A percentile compares a stretch with the other conserved stretches of the same genome.
phyloP scores from a whole-genome alignment of 2,329 filamentous ascomycete species.

The Apiospora sp. region DNA sequence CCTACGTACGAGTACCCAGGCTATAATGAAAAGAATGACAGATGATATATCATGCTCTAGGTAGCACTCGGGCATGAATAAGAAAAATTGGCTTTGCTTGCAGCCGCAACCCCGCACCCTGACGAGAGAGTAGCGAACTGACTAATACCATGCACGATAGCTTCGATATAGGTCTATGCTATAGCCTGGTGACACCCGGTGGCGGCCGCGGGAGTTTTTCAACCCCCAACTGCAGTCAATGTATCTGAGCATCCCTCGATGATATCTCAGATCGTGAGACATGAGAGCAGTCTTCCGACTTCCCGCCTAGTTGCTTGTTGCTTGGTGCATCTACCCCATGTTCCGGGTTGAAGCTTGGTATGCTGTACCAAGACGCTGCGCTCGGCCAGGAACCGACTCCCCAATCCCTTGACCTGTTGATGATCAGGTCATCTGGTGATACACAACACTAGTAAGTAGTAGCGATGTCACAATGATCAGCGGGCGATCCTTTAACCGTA shows the following conservation, averaged over 20 bases:
- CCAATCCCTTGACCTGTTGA: neutral
- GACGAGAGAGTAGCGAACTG: neutral
- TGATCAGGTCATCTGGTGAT: neutral
- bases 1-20: neutral
- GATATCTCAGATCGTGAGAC: slow-evolving; percentile 14
- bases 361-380: neutral
- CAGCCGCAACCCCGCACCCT: neutral
- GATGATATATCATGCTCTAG: neutral
- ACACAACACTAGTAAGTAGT: neutral
- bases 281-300: neutral
- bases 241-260: neutral
- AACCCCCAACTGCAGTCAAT: neutral
- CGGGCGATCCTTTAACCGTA: slow-evolving; percentile 3
- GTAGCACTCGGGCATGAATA: neutral
- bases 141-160: neutral
- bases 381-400: neutral
- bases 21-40: neutral
- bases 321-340: slow-evolving; percentile 2
- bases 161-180: neutral
- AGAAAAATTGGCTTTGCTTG: neutral
- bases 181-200: neutral
- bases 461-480: slow-evolving; percentile 12
- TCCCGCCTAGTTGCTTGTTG: neutral
- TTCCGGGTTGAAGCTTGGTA: slow-evolving; percentile 9
- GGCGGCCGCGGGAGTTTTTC: neutral